Conservation (phyloP, 768 basidiomycete species). For the Agrocybe praecox region DNA sequence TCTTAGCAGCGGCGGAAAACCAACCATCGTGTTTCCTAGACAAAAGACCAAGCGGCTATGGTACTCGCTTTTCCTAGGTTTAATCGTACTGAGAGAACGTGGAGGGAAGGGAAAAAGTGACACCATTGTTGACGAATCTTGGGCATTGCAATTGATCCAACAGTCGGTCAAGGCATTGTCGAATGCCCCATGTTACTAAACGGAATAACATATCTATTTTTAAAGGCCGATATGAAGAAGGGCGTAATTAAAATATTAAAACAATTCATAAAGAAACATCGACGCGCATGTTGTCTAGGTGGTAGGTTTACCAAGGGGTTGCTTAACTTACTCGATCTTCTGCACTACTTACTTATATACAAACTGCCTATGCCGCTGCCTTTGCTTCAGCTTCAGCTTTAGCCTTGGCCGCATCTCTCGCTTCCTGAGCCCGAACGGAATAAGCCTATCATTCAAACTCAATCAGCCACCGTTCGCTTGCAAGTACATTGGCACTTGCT, state of each 20-base stretch:
- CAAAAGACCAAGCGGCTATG: constrained; percentile 78
- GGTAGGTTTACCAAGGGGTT: too few species aligned
- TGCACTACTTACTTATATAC: not conserved
- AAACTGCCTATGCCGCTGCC: not conserved
- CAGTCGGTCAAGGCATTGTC: not conserved
- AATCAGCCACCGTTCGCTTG: not conserved
- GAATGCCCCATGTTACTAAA: not conserved
- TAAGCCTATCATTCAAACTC: not conserved
- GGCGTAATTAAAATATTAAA: too few species aligned
- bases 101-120: not conserved
- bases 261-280: not conserved
- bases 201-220: not conserved
- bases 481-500: not conserved
- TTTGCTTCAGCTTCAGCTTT: not conserved
- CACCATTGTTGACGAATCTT: not conserved
- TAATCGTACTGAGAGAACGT: constrained; percentile 49
- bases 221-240: not conserved
- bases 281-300: not conserved
- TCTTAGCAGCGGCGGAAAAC: constrained; percentile 45
- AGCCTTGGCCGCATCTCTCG: not conserved
- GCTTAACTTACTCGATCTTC: too few species aligned
- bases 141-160: not conserved
- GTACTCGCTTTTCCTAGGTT: constrained; percentile 71
- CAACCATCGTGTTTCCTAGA: constrained; percentile 56
- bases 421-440: not conserved